Evolutionary conservation across 192 early-diverging fungal genomes (phyloP).

Genomic region (Thoreauomyces humboldtii): DNA sequence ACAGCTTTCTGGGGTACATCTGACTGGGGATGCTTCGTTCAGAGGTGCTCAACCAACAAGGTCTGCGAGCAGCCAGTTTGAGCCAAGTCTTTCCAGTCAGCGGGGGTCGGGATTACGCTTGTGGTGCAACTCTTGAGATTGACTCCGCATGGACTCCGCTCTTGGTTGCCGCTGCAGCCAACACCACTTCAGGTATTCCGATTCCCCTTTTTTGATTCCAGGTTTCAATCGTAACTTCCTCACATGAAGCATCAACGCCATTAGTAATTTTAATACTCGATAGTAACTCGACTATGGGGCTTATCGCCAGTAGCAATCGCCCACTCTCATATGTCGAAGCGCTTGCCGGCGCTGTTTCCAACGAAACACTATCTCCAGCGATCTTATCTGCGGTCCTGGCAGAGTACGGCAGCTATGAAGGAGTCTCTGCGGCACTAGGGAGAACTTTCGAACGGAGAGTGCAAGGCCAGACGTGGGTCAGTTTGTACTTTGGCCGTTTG

Average conservation of each 20-base stretch:
- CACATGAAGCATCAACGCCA: too few relatives aligned
- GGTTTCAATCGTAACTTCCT: too few relatives aligned
- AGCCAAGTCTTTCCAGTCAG: neutral
- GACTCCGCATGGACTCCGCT: neutral
- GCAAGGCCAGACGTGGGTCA: neutral
- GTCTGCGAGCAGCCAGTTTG: neutral
- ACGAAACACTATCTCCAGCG: neutral
- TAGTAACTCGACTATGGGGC: neutral
- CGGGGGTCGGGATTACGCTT: neutral
- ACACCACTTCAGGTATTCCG: neutral
- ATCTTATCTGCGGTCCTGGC: neutral
- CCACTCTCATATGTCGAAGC: neutral
- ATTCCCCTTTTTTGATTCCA: neutral
- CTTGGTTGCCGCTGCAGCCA: neutral
- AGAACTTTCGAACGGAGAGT: neutral
- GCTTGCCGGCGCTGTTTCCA: neutral
- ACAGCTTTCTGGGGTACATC: too few relatives aligned
- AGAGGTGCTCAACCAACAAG: neutral
- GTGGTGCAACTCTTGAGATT: neutral
- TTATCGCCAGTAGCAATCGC: neutral
- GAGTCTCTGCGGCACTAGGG: neutral
- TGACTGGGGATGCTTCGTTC: too few relatives aligned
- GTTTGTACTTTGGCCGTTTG: neutral
- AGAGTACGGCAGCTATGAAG: neutral
- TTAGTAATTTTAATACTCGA: neutral